These are phyloP conservation scores for Lupinus albus DNA, from an alignment of 306 rosid genomes.

Conservation along the genomic window DNA sequence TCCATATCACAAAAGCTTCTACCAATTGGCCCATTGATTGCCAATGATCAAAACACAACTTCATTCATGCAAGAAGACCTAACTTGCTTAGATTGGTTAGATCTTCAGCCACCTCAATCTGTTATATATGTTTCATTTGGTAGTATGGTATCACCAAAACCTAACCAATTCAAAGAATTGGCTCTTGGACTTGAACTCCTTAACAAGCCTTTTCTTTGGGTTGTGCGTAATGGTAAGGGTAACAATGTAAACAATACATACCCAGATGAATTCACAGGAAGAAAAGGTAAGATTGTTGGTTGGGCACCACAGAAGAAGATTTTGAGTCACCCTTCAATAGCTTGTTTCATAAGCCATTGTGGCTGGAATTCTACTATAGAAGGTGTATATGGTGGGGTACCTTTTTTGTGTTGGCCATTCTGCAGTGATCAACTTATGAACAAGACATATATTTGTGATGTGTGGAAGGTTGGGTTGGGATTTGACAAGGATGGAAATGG, in stretches of 20 bases:
- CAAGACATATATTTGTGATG: conserved; percentile 54
- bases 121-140: conserved; percentile 52
- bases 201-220: conserved; percentile 46
- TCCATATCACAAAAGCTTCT: conserved; percentile 40
- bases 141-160: conserved; percentile 29
- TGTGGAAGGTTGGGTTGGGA: conserved; percentile 59
- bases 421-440: conserved; percentile 52
- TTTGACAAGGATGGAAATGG: conserved; percentile 47
- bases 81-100: conserved; percentile 45
- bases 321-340: conserved; percentile 42
- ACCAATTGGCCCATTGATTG: conserved; percentile 49
- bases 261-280: conserved; percentile 44
- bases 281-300: conserved; percentile 42
- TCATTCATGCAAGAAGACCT: conserved; percentile 40
- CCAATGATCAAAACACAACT: conserved; percentile 3
- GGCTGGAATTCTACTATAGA: conserved; percentile 70
- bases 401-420: conserved; percentile 67
- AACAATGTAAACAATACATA: background rate
- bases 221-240: conserved; percentile 26
- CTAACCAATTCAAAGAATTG: conserved; percentile 46
- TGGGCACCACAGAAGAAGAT: conserved; percentile 64
- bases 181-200: conserved; percentile 47
- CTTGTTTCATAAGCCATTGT: conserved; percentile 58
- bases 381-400: conserved; percentile 50
- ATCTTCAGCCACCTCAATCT: conserved; percentile 41